Percentiles rank a stretch among this genome's conserved stretches.
Conservation (phyloP, 2,329 filamentous ascomycete species). For the Chaetomium sp. region DNA sequence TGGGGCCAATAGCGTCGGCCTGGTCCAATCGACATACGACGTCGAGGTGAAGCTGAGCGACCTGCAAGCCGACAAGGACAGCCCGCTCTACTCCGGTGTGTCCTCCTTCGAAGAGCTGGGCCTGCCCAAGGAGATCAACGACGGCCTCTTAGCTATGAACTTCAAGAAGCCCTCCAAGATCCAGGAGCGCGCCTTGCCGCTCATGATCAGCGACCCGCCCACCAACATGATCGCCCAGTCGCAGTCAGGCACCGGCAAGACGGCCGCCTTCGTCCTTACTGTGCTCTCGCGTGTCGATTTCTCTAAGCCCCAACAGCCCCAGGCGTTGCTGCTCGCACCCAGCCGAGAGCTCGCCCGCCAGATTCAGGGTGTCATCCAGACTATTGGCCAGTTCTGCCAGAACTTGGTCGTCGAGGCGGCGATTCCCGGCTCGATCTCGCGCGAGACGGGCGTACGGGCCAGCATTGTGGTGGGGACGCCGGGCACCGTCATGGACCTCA, state of each 20-base stretch:
- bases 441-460: slow-evolving; percentile 62
- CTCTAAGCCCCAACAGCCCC: slow-evolving; percentile 59
- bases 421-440: slow-evolving; percentile 68
- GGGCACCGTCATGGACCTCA: slow-evolving; percentile 83
- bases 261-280: slow-evolving; percentile 90
- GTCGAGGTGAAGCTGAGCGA: slow-evolving; percentile 92
- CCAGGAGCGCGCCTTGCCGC: slow-evolving; percentile 86
- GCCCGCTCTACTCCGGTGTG: slow-evolving; percentile 72
- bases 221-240: slow-evolving; percentile 95
- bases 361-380: slow-evolving; percentile 76
- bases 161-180: slow-evolving; percentile 97
- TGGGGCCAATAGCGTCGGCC: slow-evolving; percentile 34
- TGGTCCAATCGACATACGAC: slow-evolving; percentile 70
- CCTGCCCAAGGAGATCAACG: slow-evolving; percentile 59
- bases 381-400: slow-evolving; percentile 78
- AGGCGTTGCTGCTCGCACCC: slow-evolving; percentile 83
- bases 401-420: slow-evolving; percentile 72
- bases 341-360: slow-evolving; percentile 92
- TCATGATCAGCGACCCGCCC: slow-evolving; percentile 81
- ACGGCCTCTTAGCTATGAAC: slow-evolving; percentile 72
- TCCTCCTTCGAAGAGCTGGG: slow-evolving; percentile 79
- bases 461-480: slow-evolving; percentile 89
- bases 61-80: slow-evolving; percentile 77
- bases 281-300: slow-evolving; percentile 83
- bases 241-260: slow-evolving; percentile 98